Evolutionary conservation across 106 monocot species (phyloP), one percentile per base, ranked within the genome.

Genomic region (Gastrodia elata): DNA sequence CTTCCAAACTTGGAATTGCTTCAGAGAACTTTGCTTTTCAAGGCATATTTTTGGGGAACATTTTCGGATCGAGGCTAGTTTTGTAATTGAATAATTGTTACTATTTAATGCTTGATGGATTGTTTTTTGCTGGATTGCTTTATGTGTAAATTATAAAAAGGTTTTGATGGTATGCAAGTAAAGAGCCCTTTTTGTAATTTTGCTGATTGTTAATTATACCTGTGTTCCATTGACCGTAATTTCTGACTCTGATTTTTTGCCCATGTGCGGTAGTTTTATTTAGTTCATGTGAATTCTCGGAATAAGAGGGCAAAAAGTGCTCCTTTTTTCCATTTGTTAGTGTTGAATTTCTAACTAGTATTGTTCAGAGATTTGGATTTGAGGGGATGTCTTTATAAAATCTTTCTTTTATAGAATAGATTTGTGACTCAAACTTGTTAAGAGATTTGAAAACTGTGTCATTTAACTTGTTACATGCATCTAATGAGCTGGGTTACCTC

Each of bases 11-110:
- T 61, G 2, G 61, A 61, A 61, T 61, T 61, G 61, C 7, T 7
- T 32, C 32, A 14, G 61, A 61, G 32, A 8, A 24, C 13, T 14
- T 61, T 32, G 27, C 14, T 11, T 32, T 4, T 0, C 5, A 30
- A 61, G 61, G 61, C 10, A 61, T 61, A 30, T 27, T 30, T 61
- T 61, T 59, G 59, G 59, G 28, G 59, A 59, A 59, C n/a, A n/a
- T n/a, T n/a, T n/a, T n/a, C n/a, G n/a, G n/a, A n/a, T n/a, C n/a
- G n/a, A n/a, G 41, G 7, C 41, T 42, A 42, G 41, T 4, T 42
- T 42, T 11, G 10, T 42, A 42, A 6, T 42, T 4, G 20, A 28
- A 59, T 59, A 13, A 30, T 59, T 9, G 24, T 56, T 56, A 25
- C 2, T 56, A 56, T 25, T 24, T 56, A 25, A n/a, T n/a, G n/a